These are phyloP conservation scores for Hyaloscypha hepaticicola DNA, from an alignment of 495 filamentous ascomycete species.

Conservation along the genomic window DNA sequence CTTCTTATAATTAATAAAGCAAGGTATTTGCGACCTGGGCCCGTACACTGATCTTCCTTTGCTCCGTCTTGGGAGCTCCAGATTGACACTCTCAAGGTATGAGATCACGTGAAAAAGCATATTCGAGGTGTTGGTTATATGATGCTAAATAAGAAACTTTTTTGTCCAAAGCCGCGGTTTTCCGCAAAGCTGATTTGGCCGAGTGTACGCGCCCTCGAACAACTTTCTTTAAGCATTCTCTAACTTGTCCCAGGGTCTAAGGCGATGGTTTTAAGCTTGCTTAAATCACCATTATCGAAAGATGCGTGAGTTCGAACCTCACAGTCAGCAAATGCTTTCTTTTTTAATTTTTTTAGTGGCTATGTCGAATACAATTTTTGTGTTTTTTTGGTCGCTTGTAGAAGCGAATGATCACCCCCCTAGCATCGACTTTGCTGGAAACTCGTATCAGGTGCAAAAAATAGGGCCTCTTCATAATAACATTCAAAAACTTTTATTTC, in stretches of 20 bases:
- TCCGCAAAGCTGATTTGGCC: conserved; percentile 21
- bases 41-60: no score
- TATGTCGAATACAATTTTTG: no score
- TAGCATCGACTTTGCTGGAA: no score
- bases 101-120: neutral
- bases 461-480: no score
- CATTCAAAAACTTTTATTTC: no score
- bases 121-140: neutral
- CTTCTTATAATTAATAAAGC: no score
- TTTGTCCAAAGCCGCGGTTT: neutral
- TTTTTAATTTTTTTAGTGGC: neutral
- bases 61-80: no score
- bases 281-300: conserved; percentile 39
- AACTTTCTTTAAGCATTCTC: neutral
- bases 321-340: conserved; percentile 24
- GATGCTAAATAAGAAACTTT: neutral
- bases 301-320: conserved; percentile 47
- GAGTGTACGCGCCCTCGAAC: conserved; percentile 14
- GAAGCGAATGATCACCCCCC: no score
- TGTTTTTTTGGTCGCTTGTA: neutral
- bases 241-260: conserved; percentile 35
- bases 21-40: no score
- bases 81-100: neutral
- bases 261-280: conserved; percentile 43
- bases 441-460: no score